Evolutionary conservation across 2,329 filamentous ascomycete genomes (phyloP).

Genomic region (Epichloe sylvatica): DNA sequence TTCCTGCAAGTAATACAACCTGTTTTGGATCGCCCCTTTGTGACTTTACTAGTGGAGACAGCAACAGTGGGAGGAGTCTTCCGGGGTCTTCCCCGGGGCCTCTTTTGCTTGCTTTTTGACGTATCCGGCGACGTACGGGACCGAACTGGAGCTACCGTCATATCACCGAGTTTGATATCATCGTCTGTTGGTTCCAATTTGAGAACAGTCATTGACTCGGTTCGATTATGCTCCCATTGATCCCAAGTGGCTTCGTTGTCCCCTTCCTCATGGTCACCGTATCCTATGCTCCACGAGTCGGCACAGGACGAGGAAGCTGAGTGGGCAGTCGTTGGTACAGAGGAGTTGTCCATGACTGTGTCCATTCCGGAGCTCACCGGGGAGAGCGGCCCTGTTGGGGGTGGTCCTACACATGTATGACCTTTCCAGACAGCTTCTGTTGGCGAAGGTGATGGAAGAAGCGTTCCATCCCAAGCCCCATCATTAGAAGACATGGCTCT

Average conservation of each 20-base stretch:
- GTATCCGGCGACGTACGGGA: conserved; percentile 10
- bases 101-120: conserved; percentile 35
- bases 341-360: conserved; percentile 23
- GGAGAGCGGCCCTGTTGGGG: conserved; percentile 35
- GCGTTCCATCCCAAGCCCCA: conserved; percentile 14
- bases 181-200: conserved; percentile 46
- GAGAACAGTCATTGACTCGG: conserved; percentile 32
- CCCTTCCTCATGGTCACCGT: conserved; percentile 23
- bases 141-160: conserved; percentile 27
- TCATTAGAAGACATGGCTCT: conserved; percentile 33
- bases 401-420: conserved; percentile 13
- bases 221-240: conserved; percentile 34
- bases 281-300: conserved; percentile 30
- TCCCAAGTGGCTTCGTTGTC: conserved; percentile 35
- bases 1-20: conserved; percentile 55
- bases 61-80: conserved; percentile 59
- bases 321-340: conserved; percentile 28
- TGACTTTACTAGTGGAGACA: conserved; percentile 48
- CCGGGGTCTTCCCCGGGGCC: conserved; percentile 65
- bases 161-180: conserved; percentile 37
- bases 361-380: conserved; percentile 39
- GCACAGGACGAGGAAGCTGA: conserved; percentile 33
- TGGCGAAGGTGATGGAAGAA: conserved; percentile 20
- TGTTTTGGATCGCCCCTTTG: conserved; percentile 62
- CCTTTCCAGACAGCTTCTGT: conserved; percentile 18